Conservation (phyloP, 768 basidiomycete species). For the Rhodocollybia butyracea region DNA sequence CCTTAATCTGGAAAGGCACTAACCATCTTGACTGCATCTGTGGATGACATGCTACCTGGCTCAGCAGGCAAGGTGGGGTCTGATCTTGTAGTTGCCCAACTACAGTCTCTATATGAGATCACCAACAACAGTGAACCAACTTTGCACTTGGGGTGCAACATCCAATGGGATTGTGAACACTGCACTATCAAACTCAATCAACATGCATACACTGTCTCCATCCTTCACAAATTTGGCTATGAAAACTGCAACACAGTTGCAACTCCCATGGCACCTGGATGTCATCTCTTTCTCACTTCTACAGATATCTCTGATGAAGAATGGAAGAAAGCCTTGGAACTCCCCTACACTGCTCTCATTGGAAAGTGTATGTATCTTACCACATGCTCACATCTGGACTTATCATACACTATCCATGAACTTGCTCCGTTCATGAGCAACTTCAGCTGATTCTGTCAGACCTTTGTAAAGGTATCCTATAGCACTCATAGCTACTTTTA, state of each 20-base stretch:
- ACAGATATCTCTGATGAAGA: not conserved
- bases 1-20: not conserved
- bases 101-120: no score
- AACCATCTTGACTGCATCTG: not conserved
- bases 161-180: not conserved
- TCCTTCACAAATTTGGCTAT: constrained; percentile 13
- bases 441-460: no score
- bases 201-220: constrained; percentile 9
- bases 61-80: not conserved
- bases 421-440: constrained; percentile 9
- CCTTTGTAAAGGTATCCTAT: no score
- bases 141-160: not conserved
- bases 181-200: constrained; percentile 7
- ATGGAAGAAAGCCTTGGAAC: no score
- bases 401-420: no score
- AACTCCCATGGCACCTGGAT: not conserved
- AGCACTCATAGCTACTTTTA: no score
- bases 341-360: no score
- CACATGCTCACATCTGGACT: no score
- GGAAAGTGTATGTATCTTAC: no score
- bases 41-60: not conserved
- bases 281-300: not conserved
- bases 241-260: constrained; percentile 7
- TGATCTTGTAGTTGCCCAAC: not conserved
- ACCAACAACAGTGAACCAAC: not conserved